These are phyloP conservation scores for Candida neerlandica DNA, from an alignment of 1,139 yeast species.

Conservation along the genomic window DNA sequence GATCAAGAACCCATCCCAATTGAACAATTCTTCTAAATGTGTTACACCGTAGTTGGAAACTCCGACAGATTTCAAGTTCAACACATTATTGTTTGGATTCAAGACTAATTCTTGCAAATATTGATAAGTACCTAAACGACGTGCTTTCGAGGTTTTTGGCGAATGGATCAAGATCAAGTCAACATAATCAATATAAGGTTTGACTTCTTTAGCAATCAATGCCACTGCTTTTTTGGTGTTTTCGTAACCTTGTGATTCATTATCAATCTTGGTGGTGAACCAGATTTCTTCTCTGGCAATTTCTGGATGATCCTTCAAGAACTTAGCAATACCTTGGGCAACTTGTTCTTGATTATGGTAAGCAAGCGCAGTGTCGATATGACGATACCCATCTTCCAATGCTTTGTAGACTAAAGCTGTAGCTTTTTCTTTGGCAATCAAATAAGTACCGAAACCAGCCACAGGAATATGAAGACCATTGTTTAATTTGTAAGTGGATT, in stretches of 20 bases:
- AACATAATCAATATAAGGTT: conserved; percentile 46
- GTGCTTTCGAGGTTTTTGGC: conserved; percentile 31
- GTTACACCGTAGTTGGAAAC: conserved; percentile 43
- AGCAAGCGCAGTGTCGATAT: conserved; percentile 44
- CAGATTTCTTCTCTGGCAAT: conserved; percentile 34
- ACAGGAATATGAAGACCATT: conserved; percentile 43
- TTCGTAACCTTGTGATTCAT: conserved; percentile 60
- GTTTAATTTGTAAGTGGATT: conserved; percentile 34
- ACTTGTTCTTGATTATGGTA: conserved; percentile 60
- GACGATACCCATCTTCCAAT: conserved; percentile 68
- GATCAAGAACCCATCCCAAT: conserved; percentile 35
- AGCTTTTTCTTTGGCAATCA: conserved; percentile 27
- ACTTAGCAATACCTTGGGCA: conserved; percentile 36
- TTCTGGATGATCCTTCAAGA: conserved; percentile 42
- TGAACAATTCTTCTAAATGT: conserved; percentile 39
- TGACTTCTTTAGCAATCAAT: conserved; percentile 33
- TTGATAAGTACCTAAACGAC: conserved; percentile 40
- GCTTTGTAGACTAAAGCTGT: conserved; percentile 38
- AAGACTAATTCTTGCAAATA: conserved; percentile 41
- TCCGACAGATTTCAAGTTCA: conserved; percentile 41
- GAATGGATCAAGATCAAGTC: conserved; percentile 43
- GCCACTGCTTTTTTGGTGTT: conserved; percentile 57
- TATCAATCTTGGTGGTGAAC: conserved; percentile 63
- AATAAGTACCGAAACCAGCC: conserved; percentile 43
- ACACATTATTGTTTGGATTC: conserved; percentile 29